Conservation (phyloP, 2,329 filamentous ascomycete species). For the Xylaria sp. region DNA sequence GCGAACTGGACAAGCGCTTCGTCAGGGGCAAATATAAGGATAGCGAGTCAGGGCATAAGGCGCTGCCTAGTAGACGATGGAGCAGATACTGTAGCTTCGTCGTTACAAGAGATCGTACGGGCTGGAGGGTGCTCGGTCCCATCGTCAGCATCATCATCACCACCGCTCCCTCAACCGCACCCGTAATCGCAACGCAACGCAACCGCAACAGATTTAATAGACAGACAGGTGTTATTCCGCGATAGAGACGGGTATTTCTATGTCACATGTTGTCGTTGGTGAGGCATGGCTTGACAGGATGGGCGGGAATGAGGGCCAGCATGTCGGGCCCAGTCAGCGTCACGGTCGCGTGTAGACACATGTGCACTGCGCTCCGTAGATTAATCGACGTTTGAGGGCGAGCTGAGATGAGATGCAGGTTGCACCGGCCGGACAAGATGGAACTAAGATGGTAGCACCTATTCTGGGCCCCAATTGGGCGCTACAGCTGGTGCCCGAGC, state of each 20-base stretch:
- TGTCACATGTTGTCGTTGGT: conserved; percentile 10
- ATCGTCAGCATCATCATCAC: conserved; percentile 14
- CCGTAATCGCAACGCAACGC: neutral
- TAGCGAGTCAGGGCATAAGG: neutral
- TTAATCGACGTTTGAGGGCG: conserved; percentile 7
- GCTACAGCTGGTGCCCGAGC: conserved; percentile 21
- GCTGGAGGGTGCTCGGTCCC: conserved; percentile 18
- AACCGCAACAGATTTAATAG: conserved; percentile 14
- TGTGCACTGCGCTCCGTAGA: conserved; percentile 5
- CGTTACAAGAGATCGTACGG: conserved; percentile 19
- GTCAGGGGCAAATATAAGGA: neutral
- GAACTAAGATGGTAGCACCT: neutral
- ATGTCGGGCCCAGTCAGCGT: conserved; percentile 1
- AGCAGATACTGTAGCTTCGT: conserved; percentile 1
- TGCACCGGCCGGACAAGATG: conserved; percentile 18
- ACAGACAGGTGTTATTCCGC: conserved; percentile 3
- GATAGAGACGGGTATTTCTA: conserved; percentile 11
- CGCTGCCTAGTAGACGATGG: conserved; percentile 1
- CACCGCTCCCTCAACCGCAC: neutral
- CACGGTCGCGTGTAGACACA: conserved; percentile 6
- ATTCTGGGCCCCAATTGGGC: conserved; percentile 20
- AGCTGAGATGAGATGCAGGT: conserved; percentile 21
- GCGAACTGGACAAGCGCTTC: conserved; percentile 1
- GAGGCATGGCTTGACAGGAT: neutral
- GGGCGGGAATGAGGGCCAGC: neutral